Percentiles rank a stretch among this genome's conserved stretches.
phyloP scores from a whole-genome alignment of 73 alveolate genomes.

The Stentor coeruleus region DNA sequence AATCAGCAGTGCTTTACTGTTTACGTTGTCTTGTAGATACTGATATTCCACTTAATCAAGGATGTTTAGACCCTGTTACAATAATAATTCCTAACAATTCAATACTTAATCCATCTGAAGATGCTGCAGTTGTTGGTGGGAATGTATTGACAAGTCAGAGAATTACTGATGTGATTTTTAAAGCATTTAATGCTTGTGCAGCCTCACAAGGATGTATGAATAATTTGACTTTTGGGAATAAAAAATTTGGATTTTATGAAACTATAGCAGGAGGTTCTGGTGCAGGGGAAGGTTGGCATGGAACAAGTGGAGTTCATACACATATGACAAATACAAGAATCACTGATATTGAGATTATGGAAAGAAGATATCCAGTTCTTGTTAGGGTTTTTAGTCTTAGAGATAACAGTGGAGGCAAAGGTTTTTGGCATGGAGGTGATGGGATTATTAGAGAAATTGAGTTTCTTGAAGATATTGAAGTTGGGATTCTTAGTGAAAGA shows the following conservation, averaged over 20 bases:
- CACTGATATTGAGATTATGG: conserved; percentile 84
- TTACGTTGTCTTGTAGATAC: conserved; percentile 78
- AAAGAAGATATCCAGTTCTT: conserved; percentile 77
- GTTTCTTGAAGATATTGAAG: conserved; percentile 58
- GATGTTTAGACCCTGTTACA: conserved; percentile 82
- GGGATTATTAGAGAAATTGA: conserved; percentile 81
- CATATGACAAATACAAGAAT: conserved; percentile 94
- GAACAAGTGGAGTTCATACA: conserved; percentile 76
- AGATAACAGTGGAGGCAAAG: conserved; percentile 78
- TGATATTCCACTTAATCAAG: conserved; percentile 87
- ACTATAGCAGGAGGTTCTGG: conserved; percentile 93
- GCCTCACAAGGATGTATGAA: conserved; percentile 91
- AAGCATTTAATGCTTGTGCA: conserved; percentile 76
- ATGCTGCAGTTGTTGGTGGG: conserved; percentile 89
- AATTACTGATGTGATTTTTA: conserved; percentile 77
- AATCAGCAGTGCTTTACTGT: conserved; percentile 82
- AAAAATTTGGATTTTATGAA: conserved; percentile 67
- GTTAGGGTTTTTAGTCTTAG: conserved; percentile 60
- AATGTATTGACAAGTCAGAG: conserved; percentile 80
- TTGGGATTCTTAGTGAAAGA: conserved; percentile 69
- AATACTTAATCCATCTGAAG: conserved; percentile 62
- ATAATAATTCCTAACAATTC: conserved; percentile 57
- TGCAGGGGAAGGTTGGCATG: conserved; percentile 82
- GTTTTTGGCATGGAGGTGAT: conserved; percentile 80
- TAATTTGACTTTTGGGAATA: conserved; percentile 82